Conservation (phyloP, 1,139 yeast genomes). For the Arxiozyma slooffiae region DNA sequence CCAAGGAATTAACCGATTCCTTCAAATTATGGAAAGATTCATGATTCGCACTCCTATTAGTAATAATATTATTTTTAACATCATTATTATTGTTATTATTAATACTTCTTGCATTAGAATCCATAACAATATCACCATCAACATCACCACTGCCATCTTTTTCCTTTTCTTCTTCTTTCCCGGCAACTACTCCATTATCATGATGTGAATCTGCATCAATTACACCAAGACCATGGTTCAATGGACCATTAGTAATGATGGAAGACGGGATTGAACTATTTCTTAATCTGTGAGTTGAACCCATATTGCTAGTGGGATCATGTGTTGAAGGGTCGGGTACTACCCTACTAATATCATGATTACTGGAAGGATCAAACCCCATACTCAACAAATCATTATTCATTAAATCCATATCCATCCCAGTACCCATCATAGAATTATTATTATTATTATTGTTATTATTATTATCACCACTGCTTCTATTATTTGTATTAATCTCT, state of each 20-base stretch:
- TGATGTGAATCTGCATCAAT: conserved; percentile 32
- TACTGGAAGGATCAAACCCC: conserved; percentile 8
- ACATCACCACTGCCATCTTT: conserved; percentile 25
- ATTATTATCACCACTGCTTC: background rate
- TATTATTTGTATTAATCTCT: conserved; percentile 7
- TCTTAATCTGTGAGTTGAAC: background rate
- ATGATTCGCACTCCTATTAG: no score
- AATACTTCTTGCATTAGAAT: no score
- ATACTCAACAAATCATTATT: conserved; percentile 16
- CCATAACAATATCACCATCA: no score
- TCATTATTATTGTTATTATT: conserved; percentile 16
- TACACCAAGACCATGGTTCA: conserved; percentile 18
- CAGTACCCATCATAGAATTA: conserved; percentile 9
- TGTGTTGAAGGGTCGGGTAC: background rate
- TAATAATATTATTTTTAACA: conserved; percentile 3
- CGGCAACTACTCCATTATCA: conserved; percentile 26
- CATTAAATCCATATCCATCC: conserved; percentile 24
- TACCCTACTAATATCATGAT: background rate
- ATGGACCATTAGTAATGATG: background rate
- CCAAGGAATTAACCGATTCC: background rate
- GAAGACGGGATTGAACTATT: background rate
- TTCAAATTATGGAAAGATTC: background rate
- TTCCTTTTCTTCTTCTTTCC: no score
- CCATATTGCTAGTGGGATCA: background rate
- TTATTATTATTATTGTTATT: background rate